Base-by-base conservation (phyloP, 495 filamentous ascomycete species). In the Terfezia boudieri region DNA sequence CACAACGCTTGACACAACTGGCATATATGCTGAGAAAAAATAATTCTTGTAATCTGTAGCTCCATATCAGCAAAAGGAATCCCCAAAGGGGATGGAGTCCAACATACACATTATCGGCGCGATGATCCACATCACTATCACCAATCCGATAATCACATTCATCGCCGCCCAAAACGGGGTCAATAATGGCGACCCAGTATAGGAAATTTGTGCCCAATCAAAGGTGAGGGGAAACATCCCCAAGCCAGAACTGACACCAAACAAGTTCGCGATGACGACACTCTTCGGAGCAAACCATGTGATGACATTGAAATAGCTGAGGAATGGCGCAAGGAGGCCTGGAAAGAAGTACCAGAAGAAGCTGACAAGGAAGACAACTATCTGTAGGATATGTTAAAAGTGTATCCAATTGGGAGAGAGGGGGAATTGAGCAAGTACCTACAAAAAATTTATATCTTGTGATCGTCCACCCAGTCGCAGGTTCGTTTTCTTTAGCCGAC, bases 201-300 rank as follows among this genome's bases (percentile, higher is more conserved):
- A 93, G 9, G 88, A 85, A 46, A 94, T 80, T 67, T 94, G 88
- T 0, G 83, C 78, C 87, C 87, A 94, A 68, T 94, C 87, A 57
- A 94, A 94, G 0, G 87, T 94, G 61, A 94, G 61, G 4, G 88
- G 78, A 52, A 90, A 89, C 56, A 94, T 72, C 2, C 86, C 86
- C 43, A 93, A 70, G 22, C 86, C 86, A 3, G 86, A 88, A n/a
- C 77, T 70, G 36, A 88, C 81, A 4, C 86, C 86, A 58, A 92
- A 90, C 58, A 90, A 63, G 62, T 89, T 88, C 23, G 85, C 81
- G 36, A 89, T 68, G 8, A 86, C 76, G 23, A 81, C 76, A 60
- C 79, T 87, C 26, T 82, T 65, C 1, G 87, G 87, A 2, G 81
- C 82, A 59, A 94, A 86, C 87, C 87, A 94, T 22, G 86, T 92